A percentile compares a stretch with the other conserved stretches of the same genome.
Conservation (phyloP, 495 filamentous ascomycete species). For the Penicillium goetzii region DNA sequence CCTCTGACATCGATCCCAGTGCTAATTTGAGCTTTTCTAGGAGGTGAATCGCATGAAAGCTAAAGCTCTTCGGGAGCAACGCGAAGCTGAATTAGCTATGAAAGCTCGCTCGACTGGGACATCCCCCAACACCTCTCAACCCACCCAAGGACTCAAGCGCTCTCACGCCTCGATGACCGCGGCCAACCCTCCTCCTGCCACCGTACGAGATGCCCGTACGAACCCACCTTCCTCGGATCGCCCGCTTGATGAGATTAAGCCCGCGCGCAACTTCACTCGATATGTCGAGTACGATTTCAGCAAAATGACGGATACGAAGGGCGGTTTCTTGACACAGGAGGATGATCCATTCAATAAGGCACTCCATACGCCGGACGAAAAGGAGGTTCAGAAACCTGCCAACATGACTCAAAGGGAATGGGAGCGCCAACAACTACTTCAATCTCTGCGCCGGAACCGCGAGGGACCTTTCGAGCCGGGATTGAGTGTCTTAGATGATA, state of each 20-base stretch:
- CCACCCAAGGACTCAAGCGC: slow-evolving; percentile 59
- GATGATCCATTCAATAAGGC: slow-evolving; percentile 90
- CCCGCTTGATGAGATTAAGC: slow-evolving; percentile 63
- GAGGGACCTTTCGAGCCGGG: slow-evolving; percentile 86
- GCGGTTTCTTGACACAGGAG: slow-evolving; percentile 82
- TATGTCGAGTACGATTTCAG: slow-evolving; percentile 97
- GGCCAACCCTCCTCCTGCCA: slow-evolving; percentile 60
- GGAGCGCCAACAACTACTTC: slow-evolving; percentile 77
- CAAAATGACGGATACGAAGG: slow-evolving; percentile 97
- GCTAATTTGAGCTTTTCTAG: slow-evolving; percentile 47
- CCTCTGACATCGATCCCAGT: not conserved
- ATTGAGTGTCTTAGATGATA: slow-evolving; percentile 66
- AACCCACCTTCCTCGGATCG: slow-evolving; percentile 34
- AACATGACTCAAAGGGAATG: slow-evolving; percentile 93
- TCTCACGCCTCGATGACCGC: slow-evolving; percentile 65
- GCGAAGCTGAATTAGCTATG: slow-evolving; percentile 57
- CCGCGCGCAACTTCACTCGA: slow-evolving; percentile 81
- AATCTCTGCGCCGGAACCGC: slow-evolving; percentile 70
- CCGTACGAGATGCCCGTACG: slow-evolving; percentile 67
- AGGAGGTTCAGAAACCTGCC: slow-evolving; percentile 70
- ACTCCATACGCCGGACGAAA: slow-evolving; percentile 58
- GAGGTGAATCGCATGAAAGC: slow-evolving; percentile 91
- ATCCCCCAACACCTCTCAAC: slow-evolving; percentile 20
- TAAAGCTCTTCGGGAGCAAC: slow-evolving; percentile 80
- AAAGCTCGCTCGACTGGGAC: slow-evolving; percentile 27